phyloP scores from a whole-genome alignment of 805 yeast genomes.

The Cyberlindnera meyerae region DNA sequence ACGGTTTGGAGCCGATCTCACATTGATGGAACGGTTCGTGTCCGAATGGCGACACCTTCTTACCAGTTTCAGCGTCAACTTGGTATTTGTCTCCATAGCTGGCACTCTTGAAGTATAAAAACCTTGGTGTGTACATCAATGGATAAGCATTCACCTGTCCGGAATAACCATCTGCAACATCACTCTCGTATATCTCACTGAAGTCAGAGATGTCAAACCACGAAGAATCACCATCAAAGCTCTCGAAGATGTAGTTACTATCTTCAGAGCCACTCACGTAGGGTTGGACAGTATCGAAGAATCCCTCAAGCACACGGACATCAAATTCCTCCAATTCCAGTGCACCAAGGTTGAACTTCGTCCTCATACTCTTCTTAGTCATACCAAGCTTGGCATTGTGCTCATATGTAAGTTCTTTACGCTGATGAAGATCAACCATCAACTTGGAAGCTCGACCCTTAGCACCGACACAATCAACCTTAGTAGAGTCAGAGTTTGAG shows the following conservation, averaged over 20 bases:
- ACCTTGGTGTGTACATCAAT: slow-evolving; percentile 60
- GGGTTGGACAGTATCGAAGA: slow-evolving; percentile 30
- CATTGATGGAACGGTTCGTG: slow-evolving; percentile 60
- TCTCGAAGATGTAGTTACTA: slow-evolving; percentile 24
- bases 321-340: slow-evolving; percentile 53
- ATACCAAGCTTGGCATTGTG: slow-evolving; percentile 42
- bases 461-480: slow-evolving; percentile 55
- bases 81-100: slow-evolving; percentile 40
- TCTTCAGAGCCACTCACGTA: slow-evolving; percentile 12
- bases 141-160: slow-evolving; percentile 52
- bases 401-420: slow-evolving; percentile 42
- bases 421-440: slow-evolving; percentile 62
- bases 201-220: slow-evolving; percentile 66
- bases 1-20: slow-evolving; percentile 30
- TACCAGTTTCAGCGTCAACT: slow-evolving; percentile 32
- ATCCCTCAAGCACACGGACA: slow-evolving; percentile 49
- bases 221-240: slow-evolving; percentile 48
- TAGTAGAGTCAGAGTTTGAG: slow-evolving; percentile 36
- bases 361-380: slow-evolving; percentile 43
- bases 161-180: slow-evolving; percentile 29
- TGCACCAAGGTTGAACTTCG: slow-evolving; percentile 66
- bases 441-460: slow-evolving; percentile 55
- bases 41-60: slow-evolving; percentile 42
- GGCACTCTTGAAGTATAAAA: slow-evolving; percentile 65
- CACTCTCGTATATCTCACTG: slow-evolving; percentile 47